Evolutionary conservation across 768 basidiomycete genomes (phyloP), one percentile per base, ranked within the genome.

Genomic region (Tricholoma hemisulphureum): DNA sequence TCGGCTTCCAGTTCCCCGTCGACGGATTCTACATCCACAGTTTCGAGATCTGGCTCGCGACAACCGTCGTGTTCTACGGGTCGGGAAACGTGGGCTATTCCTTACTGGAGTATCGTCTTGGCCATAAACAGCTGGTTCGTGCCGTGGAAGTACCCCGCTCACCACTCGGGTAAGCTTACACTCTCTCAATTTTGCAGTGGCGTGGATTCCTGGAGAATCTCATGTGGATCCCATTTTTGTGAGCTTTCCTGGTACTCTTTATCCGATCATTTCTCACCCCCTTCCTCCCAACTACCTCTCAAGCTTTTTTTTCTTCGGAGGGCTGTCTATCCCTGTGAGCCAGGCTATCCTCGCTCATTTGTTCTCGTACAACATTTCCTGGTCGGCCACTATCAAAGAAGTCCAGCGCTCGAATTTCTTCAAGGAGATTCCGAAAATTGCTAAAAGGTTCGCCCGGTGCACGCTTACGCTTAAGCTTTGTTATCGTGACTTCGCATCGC

Each of bases 371-470:
- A 78, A 83, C 59, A 83, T 83, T 24, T 75, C 77, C 28, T 83
- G 81, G 82, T 77, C 79, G 4, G 81, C 81, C n/a, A 83, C 81
- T 24, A 73, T 81, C 72, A 95, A 95, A 73, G 91, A 92, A 65
- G 90, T 95, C 20, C 82, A 93, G 69, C 80, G 85, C 28, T 90
- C 88, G 2, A 94, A 94, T 69, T 94, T 95, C 75, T 93, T 92
- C 79, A 86, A 89, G 65, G 93, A 95, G 71, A 86, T 95, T 24
- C 93, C 93, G 0, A 86, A 87, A 63, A 93, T 95, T 66, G 74
- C 84, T 21, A 85, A 82, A 65, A 80, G 91, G 68, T 91, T 80
- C 69, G 83, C 78, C 72, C 41, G 45, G 16, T 18, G 39, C 37
- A 49, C 29, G 18, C 51, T 50, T 51, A n/a, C n/a, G n/a, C n/a